Base-by-base conservation (phyloP, 2,329 filamentous ascomycete genomes). In the Hawksworthiomyces lignivorus region DNA sequence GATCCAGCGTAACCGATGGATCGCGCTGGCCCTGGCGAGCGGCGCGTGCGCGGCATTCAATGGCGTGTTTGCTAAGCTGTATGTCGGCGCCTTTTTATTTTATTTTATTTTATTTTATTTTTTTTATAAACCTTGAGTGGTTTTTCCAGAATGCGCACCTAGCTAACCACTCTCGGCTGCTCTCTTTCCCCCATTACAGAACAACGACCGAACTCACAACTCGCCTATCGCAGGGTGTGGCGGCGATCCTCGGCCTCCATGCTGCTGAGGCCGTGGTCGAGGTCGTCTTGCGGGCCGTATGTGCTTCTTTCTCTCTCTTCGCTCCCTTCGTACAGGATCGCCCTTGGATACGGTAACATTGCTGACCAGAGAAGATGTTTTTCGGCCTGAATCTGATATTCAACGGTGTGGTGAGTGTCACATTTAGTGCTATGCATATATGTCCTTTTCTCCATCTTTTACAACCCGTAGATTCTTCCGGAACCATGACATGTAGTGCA, bases 11-110 rank as follows among this genome's bases (percentile, higher is more conserved):
- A 64, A 62, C 41, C 70, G 73, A 50, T 84, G 80, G 80, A 72
- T 90, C 48, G 63, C 81, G 38, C 73, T 84, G 48, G 83, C 86
- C 31, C 59, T 89, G 31, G 77, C 81, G 36, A 87, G 82, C 55
- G 86, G 86, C 48, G 79, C 75, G 40, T 89, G 84, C 55, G 86
- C 86, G 24, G 84, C 85, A 18, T 81, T 85, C 52, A 92, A 92
- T 53, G 85, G 85, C 45, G 80, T 86, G 5, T 88, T 90, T 66
- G 86, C 86, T 1, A 92, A 90, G 63, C 66, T 92, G 82, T 86
- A 64, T 55, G 77, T 69, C 12, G n/a, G n/a, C n/a, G n/a, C n/a
- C n/a, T n/a, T n/a, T 41, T 12, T n/a, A 12, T 7, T 19, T 20
- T 4, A 4, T 3, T 26, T 11, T 36, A 26, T 19, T 4, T n/a